A percentile compares a stretch with the other conserved stretches of the same genome.
Conservation (phyloP, 192 early-diverging fungal genomes). For the Coemansia umbellata region DNA sequence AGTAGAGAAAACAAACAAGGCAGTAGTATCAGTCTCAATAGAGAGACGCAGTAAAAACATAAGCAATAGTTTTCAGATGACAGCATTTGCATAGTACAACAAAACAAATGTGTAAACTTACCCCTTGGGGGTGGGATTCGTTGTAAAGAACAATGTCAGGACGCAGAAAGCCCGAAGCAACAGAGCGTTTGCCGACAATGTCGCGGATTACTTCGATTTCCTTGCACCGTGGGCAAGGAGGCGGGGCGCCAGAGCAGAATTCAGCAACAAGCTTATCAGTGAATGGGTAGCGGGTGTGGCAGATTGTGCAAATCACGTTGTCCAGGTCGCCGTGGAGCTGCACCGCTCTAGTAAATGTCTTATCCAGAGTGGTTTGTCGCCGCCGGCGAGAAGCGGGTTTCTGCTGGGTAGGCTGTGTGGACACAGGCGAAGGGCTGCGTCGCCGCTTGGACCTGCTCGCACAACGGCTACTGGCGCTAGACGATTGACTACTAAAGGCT, state of each 20-base stretch:
- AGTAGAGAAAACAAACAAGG: background rate
- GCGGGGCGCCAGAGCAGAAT: slow-evolving; percentile 72
- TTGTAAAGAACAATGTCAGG: slow-evolving; percentile 96
- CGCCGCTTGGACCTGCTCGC: background rate
- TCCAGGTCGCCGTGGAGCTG: slow-evolving; percentile 91
- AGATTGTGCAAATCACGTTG: slow-evolving; percentile 83
- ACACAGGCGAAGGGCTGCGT: background rate
- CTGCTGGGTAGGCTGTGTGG: background rate
- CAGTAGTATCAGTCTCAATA: slow-evolving; percentile 1
- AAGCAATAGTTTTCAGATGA: background rate
- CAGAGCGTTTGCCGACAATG: slow-evolving; percentile 68
- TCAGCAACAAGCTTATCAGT: slow-evolving; percentile 51
- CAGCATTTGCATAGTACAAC: background rate
- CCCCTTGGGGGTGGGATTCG: slow-evolving; percentile 56
- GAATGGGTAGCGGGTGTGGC: slow-evolving; percentile 68
- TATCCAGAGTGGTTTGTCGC: slow-evolving; percentile 36
- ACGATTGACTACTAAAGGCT: background rate
- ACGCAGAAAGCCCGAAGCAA: slow-evolving; percentile 73
- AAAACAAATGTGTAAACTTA: slow-evolving; percentile 13
- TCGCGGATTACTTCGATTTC: slow-evolving; percentile 41
- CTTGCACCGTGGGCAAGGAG: slow-evolving; percentile 58
- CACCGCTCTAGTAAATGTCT: slow-evolving; percentile 65
- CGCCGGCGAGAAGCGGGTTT: slow-evolving; percentile 2
- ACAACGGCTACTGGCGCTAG: no score
- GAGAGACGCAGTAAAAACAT: background rate